A percentile compares a stretch with the other conserved stretches of the same genome.
Conservation (phyloP, 495 filamentous ascomycete species). For the Aspergillus avenaceus region DNA sequence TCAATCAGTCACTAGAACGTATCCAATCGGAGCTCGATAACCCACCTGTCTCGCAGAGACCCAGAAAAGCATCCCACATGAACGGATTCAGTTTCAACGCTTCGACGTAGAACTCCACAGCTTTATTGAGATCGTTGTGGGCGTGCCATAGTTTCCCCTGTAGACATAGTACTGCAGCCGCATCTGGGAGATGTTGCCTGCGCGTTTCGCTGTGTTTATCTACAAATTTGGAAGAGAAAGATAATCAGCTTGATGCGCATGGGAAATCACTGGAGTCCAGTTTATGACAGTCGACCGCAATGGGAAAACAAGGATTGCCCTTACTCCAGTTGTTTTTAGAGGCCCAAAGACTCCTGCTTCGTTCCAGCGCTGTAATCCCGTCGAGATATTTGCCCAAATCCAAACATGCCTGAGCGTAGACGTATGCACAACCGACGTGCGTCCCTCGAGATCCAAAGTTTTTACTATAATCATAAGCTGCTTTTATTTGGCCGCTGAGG, state of each 20-base stretch:
- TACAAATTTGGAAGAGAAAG: constrained; percentile 26
- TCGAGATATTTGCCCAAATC: constrained; percentile 72
- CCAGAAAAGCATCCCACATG: constrained; percentile 95
- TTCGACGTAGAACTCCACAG: constrained; percentile 78
- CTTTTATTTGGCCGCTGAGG: constrained; percentile 70
- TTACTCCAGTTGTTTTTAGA: constrained; percentile 68
- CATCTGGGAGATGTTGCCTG: constrained; percentile 70
- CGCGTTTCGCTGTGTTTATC: constrained; percentile 64
- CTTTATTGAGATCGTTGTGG: constrained; percentile 74
- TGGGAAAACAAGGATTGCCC: constrained; percentile 17
- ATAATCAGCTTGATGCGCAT: constrained; percentile 1
- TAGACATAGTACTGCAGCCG: constrained; percentile 72
- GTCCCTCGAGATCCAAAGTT: constrained; percentile 56
- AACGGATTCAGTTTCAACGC: constrained; percentile 89
- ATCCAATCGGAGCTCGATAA: constrained; percentile 1
- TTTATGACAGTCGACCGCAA: too few species aligned
- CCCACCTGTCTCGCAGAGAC: constrained; percentile 67
- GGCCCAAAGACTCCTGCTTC: constrained; percentile 64
- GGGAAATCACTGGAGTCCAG: neutral
- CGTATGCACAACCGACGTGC: constrained; percentile 84
- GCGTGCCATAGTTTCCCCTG: constrained; percentile 83
- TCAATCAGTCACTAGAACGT: constrained; percentile 19
- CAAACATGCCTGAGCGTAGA: constrained; percentile 86
- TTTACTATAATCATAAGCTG: constrained; percentile 69
- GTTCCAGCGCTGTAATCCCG: constrained; percentile 76